Conservation (phyloP, 2,329 filamentous ascomycete species). For the Aureobasidium sp. region DNA sequence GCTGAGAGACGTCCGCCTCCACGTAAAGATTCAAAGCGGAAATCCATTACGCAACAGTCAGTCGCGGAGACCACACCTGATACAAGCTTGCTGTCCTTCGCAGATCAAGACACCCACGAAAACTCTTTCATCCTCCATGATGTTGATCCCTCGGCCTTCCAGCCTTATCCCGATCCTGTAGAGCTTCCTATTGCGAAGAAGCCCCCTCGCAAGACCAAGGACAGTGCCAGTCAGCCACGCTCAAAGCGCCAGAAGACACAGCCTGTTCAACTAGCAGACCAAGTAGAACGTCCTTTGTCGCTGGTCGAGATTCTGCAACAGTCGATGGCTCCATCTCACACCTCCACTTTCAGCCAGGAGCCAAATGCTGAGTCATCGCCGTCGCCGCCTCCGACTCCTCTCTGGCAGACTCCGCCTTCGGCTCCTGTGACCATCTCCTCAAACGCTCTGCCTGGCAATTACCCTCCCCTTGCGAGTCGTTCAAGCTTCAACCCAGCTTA, state of each 20-base stretch:
- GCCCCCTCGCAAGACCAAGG: slow-evolving; percentile 2
- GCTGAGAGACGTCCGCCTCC: slow-evolving; percentile 36
- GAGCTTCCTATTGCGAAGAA: background rate
- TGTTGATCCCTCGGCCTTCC: slow-evolving; percentile 4
- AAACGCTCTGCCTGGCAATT: background rate
- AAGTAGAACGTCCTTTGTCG: slow-evolving; percentile 19
- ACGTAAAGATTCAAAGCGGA: slow-evolving; percentile 18
- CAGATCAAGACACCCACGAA: background rate
- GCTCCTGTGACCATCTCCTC: background rate
- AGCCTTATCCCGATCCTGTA: background rate
- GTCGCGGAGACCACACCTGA: background rate
- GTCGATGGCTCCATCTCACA: slow-evolving; percentile 5
- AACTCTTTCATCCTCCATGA: background rate
- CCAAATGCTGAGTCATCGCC: background rate
- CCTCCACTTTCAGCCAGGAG: background rate
- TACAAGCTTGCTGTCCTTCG: background rate
- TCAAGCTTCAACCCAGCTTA: background rate
- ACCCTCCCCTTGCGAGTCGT: background rate
- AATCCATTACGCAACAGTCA: background rate
- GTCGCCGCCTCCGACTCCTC: background rate
- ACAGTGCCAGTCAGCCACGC: background rate
- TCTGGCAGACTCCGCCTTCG: background rate
- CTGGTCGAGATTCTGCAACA: slow-evolving; percentile 23
- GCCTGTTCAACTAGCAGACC: background rate
- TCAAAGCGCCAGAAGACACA: slow-evolving; percentile 10